phyloP scores from a whole-genome alignment of 225 moss, liverwort and hornwort genomes.

The Asterella californica region DNA sequence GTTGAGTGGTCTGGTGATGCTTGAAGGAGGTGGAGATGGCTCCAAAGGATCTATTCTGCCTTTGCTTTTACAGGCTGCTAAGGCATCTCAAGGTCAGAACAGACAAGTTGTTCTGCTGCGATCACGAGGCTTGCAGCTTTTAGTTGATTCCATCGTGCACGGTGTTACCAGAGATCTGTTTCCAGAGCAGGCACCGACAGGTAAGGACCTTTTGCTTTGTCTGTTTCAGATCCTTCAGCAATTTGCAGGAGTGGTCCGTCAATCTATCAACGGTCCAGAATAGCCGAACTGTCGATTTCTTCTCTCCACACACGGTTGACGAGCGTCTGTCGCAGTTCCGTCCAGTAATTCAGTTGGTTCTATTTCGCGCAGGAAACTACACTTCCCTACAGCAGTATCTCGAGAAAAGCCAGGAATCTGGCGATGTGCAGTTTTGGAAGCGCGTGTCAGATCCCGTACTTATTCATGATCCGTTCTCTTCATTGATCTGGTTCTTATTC shows the following conservation, averaged over 20 bases:
- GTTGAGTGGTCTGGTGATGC: constrained; percentile 62
- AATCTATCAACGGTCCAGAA: too few species aligned
- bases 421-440: constrained; percentile 91
- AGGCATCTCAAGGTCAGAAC: constrained; percentile 79
- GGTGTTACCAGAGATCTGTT: constrained; percentile 71
- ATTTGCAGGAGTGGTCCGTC: background rate
- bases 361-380: constrained; percentile 55
- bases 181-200: constrained; percentile 51
- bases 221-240: background rate
- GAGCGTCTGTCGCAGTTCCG: background rate
- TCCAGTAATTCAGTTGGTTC: background rate
- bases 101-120: constrained; percentile 82
- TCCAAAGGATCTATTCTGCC: constrained; percentile 80
- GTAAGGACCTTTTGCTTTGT: constrained; percentile 30
- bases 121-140: constrained; percentile 80
- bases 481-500: constrained; percentile 79
- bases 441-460: constrained; percentile 85
- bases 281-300: too few species aligned
- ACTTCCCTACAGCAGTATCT: constrained; percentile 77
- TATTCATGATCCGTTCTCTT: constrained; percentile 80
- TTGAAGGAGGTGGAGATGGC: constrained; percentile 73
- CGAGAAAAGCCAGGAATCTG: constrained; percentile 72
- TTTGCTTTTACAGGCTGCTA: constrained; percentile 74
- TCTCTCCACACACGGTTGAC: background rate
- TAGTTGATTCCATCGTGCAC: constrained; percentile 64